phyloP scores from a whole-genome alignment of 306 rosid genomes.

The Corylus avellana region DNA sequence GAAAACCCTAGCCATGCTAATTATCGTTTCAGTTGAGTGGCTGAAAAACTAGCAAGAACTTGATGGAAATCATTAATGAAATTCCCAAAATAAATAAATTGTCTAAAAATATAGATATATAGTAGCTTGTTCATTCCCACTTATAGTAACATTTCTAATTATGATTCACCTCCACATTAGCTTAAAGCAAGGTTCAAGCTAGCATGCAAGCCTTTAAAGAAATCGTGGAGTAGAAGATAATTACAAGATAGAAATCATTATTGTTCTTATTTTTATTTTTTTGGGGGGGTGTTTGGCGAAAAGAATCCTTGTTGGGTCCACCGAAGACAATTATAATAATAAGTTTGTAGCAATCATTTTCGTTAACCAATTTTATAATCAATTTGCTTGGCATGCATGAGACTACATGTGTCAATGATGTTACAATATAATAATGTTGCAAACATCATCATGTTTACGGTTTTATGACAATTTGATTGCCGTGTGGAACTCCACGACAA shows the following conservation, averaged over 20 bases:
- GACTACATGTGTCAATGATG: background rate
- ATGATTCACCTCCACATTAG: too few relatives aligned
- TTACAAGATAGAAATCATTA: background rate
- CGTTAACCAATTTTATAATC: background rate
- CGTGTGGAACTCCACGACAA: background rate
- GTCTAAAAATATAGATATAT: too few relatives aligned
- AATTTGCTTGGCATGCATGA: background rate
- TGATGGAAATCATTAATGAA: background rate
- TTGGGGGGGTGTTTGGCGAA: background rate
- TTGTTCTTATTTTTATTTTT: too few relatives aligned
- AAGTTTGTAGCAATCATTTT: background rate
- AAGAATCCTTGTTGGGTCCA: background rate
- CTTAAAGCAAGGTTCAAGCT: background rate
- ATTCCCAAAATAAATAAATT: too few relatives aligned
- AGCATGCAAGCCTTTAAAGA: background rate
- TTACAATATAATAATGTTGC: background rate
- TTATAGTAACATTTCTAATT: too few relatives aligned
- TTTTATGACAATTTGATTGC: slow-evolving; percentile 2
- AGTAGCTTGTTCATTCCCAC: too few relatives aligned
- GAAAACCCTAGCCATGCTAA: background rate
- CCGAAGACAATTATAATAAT: background rate
- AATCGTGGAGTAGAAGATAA: slow-evolving; percentile 9
- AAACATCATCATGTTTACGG: background rate
- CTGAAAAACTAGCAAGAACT: background rate
- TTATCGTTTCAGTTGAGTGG: background rate